Evolutionary conservation across 2,329 filamentous ascomycete species (phyloP), one percentile per base, ranked within the genome.

Genomic region (Cryphonectria radicalis): DNA sequence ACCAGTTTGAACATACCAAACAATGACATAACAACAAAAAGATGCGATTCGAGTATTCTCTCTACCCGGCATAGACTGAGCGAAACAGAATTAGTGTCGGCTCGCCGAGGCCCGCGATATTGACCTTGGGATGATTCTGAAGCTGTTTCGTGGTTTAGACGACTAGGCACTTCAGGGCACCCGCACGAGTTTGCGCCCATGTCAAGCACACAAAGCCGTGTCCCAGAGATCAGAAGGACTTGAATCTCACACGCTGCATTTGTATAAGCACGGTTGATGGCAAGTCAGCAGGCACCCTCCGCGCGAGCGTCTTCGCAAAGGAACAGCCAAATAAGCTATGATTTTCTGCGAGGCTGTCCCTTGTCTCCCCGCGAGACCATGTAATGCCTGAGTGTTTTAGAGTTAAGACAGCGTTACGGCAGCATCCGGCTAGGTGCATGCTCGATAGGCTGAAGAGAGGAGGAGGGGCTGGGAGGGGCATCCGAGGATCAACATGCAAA

Each of bases 81-180:
- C 70, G 70, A 71, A 69, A 69, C 70, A 62, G 53, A 60, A 40
- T 1, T 69, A 66, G 63, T 66, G 60, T 71, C 70, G 70, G 70
- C 66, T 71, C n/a, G 70, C 63, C 66, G 62, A 71, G 62, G 53
- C 70, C 66, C 66, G 70, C 59, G 66, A 66, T 64, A n/a, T 50
- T 43, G 50, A 40, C 55, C 57, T 71, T 71, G 60, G 66, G 70
- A 71, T 60, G 70, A 71, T 60, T 71, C 64, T 63, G 53, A 40
- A 69, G 32, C 14, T 55, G 70, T 71, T 69, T 71, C 66, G 68
- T 65, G 40, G 66, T 65, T 71, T 66, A 63, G 70, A 71, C 55
- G 70, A 69, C 66, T 25, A 40, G 46, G 64, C 60, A 57, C 43
- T 68, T 22, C 50, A 60, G 60, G 60, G 59, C 60, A 65, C 40